A percentile compares a stretch with the other conserved stretches of the same genome.
phyloP scores from a whole-genome alignment of 2,329 filamentous ascomycete species.

The Arthrobotrys megalospora region DNA sequence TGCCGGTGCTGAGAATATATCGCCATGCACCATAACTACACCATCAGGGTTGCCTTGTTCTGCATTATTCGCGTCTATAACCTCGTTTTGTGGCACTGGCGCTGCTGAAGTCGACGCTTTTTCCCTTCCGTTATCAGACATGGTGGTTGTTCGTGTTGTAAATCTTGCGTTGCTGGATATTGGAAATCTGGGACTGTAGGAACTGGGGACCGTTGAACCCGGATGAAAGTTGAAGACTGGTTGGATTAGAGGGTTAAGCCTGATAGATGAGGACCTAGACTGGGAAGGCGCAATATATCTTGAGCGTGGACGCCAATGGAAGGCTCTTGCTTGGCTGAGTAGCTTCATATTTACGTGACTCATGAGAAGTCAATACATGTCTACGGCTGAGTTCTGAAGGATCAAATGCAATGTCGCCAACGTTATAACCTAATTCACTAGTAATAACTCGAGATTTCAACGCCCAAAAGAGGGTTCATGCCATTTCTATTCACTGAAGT shows the following conservation, averaged over 20 bases:
- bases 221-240: not conserved
- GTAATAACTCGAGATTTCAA: not conserved
- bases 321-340: conserved; percentile 14
- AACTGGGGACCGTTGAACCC: not conserved
- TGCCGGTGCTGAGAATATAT: conserved; percentile 51
- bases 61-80: not conserved
- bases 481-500: conserved; percentile 34
- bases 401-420: not conserved
- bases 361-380: not conserved
- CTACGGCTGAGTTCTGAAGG: not conserved
- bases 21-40: conserved; percentile 38
- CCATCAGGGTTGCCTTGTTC: not conserved
- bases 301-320: not conserved
- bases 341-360: conserved; percentile 16
- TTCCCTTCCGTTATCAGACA: not conserved
- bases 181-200: not conserved
- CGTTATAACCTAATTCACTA: too few species aligned
- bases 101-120: conserved; percentile 11
- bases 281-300: not conserved
- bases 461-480: conserved; percentile 22
- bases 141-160: conserved; percentile 20
- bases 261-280: not conserved
- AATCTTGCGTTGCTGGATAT: conserved; percentile 21
- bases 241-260: not conserved
- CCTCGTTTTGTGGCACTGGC: not conserved